These are phyloP conservation scores for Ustilago crameri DNA, from an alignment of 1,284 basidiomycete genomes.

Conservation along the genomic window DNA sequence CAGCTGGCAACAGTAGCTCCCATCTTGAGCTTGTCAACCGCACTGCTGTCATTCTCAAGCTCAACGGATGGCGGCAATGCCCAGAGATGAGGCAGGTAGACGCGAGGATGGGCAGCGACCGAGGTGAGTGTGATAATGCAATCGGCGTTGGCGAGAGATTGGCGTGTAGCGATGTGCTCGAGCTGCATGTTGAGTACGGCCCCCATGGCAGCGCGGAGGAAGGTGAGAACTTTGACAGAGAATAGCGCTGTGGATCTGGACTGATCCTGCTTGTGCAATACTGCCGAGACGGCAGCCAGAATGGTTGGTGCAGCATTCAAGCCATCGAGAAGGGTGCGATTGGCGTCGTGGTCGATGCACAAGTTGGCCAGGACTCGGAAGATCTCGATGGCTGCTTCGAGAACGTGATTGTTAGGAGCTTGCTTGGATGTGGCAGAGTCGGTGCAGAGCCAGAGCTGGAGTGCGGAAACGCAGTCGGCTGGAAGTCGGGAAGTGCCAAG, in stretches of 20 bases:
- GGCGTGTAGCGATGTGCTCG: constrained; percentile 73
- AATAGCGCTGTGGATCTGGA: constrained; percentile 45
- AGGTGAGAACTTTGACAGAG: constrained; percentile 71
- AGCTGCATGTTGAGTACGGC: constrained; percentile 82
- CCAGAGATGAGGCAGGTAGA: constrained; percentile 51
- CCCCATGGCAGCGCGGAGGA: constrained; percentile 81
- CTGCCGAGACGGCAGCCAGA: constrained; percentile 79
- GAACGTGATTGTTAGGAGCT: constrained; percentile 10
- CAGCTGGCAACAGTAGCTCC: constrained; percentile 43
- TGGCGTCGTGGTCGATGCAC: constrained; percentile 58
- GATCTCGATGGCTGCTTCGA: constrained; percentile 51
- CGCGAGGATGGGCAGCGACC: constrained; percentile 30
- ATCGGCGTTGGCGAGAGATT: constrained; percentile 27
- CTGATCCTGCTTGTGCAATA: constrained; percentile 76
- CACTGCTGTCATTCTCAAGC: constrained; percentile 27
- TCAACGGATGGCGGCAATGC: constrained; percentile 26
- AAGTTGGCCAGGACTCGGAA: constrained; percentile 58
- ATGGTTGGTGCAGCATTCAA: constrained; percentile 74
- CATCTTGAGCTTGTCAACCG: constrained; percentile 31
- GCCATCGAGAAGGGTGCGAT: constrained; percentile 28
- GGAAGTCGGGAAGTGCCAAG: constrained; percentile 33
- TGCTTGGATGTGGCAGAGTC: constrained; percentile 20
- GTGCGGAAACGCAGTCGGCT: constrained; percentile 35
- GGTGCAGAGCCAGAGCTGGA: constrained; percentile 39
- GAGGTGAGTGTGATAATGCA: constrained; percentile 27